These are phyloP conservation scores for Bolboschoenus planiculmis DNA, from an alignment of 176 grass and related monocot species.

Conservation along the genomic window DNA sequence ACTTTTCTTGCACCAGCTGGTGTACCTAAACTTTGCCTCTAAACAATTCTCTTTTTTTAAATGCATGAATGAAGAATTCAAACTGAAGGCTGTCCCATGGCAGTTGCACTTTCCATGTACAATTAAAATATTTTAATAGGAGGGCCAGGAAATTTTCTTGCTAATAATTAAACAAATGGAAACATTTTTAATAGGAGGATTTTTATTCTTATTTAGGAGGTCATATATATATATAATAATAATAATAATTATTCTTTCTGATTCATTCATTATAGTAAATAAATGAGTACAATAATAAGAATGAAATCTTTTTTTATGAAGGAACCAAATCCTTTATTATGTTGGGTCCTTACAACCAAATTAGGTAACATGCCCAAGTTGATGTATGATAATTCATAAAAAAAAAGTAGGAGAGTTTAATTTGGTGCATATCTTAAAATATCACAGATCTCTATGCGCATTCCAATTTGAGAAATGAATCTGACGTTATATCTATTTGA, in stretches of 20 bases:
- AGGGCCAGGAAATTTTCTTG: too few relatives aligned
- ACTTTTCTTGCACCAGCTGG: conserved; percentile 25
- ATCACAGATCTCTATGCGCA: background rate
- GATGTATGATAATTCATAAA: background rate
- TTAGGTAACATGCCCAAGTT: background rate
- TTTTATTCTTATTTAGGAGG: background rate
- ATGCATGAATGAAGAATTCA: background rate
- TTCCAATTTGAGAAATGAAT: background rate
- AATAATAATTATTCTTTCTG: too few relatives aligned
- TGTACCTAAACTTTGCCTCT: conserved; percentile 39
- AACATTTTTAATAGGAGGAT: too few relatives aligned
- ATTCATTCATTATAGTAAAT: background rate
- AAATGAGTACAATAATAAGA: background rate
- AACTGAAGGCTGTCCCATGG: background rate
- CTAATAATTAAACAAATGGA: background rate
- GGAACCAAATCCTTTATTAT: background rate
- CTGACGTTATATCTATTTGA: background rate
- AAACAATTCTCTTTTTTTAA: background rate
- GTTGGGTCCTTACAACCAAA: background rate
- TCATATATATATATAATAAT: too few relatives aligned
- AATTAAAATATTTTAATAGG: too few relatives aligned
- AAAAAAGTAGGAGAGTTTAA: too few relatives aligned
- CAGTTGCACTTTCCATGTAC: background rate
- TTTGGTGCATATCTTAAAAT: background rate
- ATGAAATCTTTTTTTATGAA: background rate